These are phyloP conservation scores for Coemansia sp. DNA, from an alignment of 192 early-diverging fungal species.

Conservation along the genomic window DNA sequence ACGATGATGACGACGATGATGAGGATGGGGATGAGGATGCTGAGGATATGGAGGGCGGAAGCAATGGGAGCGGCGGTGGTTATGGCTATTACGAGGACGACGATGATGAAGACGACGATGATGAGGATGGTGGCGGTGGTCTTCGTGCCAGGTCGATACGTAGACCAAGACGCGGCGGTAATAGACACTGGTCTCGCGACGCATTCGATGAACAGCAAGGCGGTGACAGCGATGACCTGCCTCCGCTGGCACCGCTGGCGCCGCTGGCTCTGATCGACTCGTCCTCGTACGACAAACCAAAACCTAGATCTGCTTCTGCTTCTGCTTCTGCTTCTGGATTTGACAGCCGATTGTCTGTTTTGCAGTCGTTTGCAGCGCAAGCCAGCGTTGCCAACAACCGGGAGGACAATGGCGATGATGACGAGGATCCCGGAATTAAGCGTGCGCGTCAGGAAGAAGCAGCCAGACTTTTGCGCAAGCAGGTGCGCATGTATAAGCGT, in stretches of 20 bases:
- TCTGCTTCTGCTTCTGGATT: no score
- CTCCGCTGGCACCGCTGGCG: background rate
- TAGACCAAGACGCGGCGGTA: background rate
- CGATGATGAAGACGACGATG: background rate
- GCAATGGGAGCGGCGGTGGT: no score
- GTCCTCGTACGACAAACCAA: slow-evolving; percentile 6
- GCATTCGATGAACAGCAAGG: no score
- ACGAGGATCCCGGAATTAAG: slow-evolving; percentile 17
- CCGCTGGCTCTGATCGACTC: slow-evolving; percentile 9
- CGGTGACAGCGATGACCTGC: background rate
- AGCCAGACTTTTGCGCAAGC: slow-evolving; percentile 33
- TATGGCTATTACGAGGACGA: slow-evolving; percentile 1
- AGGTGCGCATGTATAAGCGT: slow-evolving; percentile 40
- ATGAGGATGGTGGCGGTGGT: background rate
- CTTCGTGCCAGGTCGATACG: no score
- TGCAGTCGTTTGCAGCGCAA: background rate
- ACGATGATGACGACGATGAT: slow-evolving; percentile 7
- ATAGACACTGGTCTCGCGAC: no score
- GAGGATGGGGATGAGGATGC: slow-evolving; percentile 5
- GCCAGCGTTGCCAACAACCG: background rate
- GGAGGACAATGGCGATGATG: slow-evolving; percentile 7
- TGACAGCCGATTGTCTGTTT: background rate
- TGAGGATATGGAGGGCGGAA: background rate
- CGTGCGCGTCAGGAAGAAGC: slow-evolving; percentile 27
- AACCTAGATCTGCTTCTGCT: no score